phyloP scores from a whole-genome alignment of 202 grass and related monocot genomes.

The Bolboschoenoplectus hybrid region DNA sequence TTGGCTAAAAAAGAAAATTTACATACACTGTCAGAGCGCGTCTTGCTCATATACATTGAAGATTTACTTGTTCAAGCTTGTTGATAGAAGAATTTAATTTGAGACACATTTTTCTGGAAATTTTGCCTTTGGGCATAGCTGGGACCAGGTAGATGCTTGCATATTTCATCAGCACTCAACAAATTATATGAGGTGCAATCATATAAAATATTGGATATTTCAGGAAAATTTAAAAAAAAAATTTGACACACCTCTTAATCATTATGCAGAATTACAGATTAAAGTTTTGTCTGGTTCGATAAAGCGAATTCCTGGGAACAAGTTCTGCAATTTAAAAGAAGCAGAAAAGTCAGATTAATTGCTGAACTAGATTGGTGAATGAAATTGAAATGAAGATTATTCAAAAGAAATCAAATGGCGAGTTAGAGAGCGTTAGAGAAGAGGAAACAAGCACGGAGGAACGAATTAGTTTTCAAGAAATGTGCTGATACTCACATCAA shows the following conservation, averaged over 20 bases:
- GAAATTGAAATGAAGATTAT: background rate
- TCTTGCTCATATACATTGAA: no score
- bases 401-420: background rate
- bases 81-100: background rate
- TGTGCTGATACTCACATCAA: background rate
- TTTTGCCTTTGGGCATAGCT: background rate
- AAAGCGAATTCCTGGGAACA: constrained; percentile 15
- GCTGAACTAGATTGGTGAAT: background rate
- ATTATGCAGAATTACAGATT: background rate
- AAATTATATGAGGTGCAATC: background rate
- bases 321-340: background rate
- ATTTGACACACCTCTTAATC: background rate
- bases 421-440: background rate
- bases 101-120: background rate
- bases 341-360: background rate
- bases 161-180: background rate
- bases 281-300: background rate
- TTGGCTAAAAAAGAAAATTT: no score
- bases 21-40: background rate
- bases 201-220: background rate
- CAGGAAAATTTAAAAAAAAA: background rate
- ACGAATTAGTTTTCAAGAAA: background rate
- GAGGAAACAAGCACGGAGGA: background rate
- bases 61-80: background rate
- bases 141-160: background rate